Conservation (phyloP, 2,329 filamentous ascomycete species). For the Monosporascus sp. region DNA sequence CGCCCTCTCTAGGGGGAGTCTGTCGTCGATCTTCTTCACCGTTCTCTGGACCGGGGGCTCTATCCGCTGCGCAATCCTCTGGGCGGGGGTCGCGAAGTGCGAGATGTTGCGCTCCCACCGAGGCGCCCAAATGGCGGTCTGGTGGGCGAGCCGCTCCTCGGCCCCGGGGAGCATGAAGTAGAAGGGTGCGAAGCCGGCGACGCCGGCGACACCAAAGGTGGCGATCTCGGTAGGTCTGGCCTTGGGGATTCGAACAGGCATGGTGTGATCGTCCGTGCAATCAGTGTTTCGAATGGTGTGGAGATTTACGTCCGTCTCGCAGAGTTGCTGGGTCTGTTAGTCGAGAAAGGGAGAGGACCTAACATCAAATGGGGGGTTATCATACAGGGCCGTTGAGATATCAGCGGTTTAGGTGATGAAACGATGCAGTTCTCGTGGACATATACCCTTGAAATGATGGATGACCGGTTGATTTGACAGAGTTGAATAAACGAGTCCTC, state of each 20-base stretch:
- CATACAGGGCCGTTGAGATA: background rate
- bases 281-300: constrained; percentile 11
- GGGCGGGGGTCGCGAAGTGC: constrained; percentile 45
- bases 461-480: background rate
- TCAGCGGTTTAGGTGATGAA: background rate
- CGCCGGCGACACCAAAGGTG: constrained; percentile 49
- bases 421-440: too few species aligned
- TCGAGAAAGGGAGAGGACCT: background rate
- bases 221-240: constrained; percentile 45
- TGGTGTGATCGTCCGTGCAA: constrained; percentile 27
- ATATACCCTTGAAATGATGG: background rate
- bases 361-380: too few species aligned
- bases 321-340: constrained; percentile 4
- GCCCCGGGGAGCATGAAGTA: constrained; percentile 54
- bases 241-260: constrained; percentile 48
- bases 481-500: constrained; percentile 1
- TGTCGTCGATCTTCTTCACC: constrained; percentile 41
- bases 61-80: constrained; percentile 43
- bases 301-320: constrained; percentile 7
- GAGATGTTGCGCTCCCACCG: constrained; percentile 56
- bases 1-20: constrained; percentile 46
- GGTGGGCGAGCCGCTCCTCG: constrained; percentile 47
- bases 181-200: constrained; percentile 50
- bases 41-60: constrained; percentile 42
- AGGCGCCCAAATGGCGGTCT: constrained; percentile 55